Evolutionary conservation across 352 stramenopile species (phyloP), one percentile per base, ranked within the genome.

Genomic region (Phytophthora melonis): DNA sequence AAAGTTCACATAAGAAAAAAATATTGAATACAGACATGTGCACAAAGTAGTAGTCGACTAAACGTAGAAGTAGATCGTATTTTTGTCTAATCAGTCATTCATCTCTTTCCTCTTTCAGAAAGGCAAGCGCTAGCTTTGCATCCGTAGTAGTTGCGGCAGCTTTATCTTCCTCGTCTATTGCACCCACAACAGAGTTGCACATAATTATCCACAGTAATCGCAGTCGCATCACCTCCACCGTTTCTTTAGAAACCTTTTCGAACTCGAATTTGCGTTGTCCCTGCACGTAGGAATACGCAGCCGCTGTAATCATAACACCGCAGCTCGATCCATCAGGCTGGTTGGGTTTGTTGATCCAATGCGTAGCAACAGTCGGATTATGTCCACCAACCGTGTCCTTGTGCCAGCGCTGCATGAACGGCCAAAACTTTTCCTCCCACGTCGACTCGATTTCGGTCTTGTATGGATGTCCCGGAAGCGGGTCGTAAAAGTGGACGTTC

Each of bases 401-500:
- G 13, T 60, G 27, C 54, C 54, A 60, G 8, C 54, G 32, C 23
- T n/a, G 27, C 16, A 60, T 47, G 10, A 49, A 60, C 13, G 54
- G 32, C 54, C 54, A 60, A n/a, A 60, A 45, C 8, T 10, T 4
- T 10, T 60, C 18, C n/a, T 47, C 45, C 54, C 54, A 60, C 14
- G 11, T 11, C 34, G 9, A 14, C 8, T 41, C 5, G 34, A 60
- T 47, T 49, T 60, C 32, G 14, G 16, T 27, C 45, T 60, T 30
- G 18, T 60, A 60, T 1, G 54, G 27, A 13, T 16, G 11, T 11
- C 16, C 53, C 6, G 23, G 10, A 18, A 43, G 11, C 5, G 53
- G 27, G 19, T 58, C 53, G 30, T 60, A 60, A 23, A 60, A 60
- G 7, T 60, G n/a, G 45, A 60, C 54, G 6, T 30, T 32, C 16